Evolutionary conservation across 805 yeast species (phyloP), one percentile per base, ranked within the genome.

Genomic region (Zygosaccharomyces lentus): DNA sequence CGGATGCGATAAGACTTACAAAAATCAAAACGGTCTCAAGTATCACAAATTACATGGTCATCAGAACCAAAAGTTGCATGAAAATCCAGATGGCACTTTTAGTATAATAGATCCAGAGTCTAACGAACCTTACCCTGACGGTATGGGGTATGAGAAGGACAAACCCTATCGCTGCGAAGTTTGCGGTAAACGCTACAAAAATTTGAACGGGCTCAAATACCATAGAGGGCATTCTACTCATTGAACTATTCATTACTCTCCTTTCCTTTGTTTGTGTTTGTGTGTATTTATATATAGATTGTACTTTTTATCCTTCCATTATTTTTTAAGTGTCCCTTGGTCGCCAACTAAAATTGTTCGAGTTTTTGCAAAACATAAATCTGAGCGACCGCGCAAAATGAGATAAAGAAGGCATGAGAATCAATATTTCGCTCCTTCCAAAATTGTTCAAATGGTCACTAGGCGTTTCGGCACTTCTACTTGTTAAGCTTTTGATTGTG

Each of bases 171-270:
- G 97, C 62, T 93, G 99, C 69, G 98, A 93, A 70, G 96, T 91
- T 35, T 93, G 99, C 70, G 98, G 98, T 48, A 93, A 91, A 69
- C 74, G 99, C 47, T 93, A 93, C 72, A 93, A 93, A 75, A 93
- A 93, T 62, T 73, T 93, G 60, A 93, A 93, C 66, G 99, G 99
- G 23, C 75, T 93, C 67, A 93, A 93, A 69, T 93, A 93, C 67
- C 99, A 93, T 68, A 80, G 97, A 58, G 98, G 96, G 17, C 99
- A 93, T 69, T 82, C 97, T n/a, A 91, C 98, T 35, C 98, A 91
- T 72, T 90, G 66, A 62, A 23, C 10, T 41, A 41, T 26, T 34
- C n/a, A 12, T 9, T 35, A 46, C 31, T 10, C 25, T 16, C 21
- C 23, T 8, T 32, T 38, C 39, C 23, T 36, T 21, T 29, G 30